These are phyloP conservation scores for Candida lessepsii DNA, from an alignment of 805 yeast species.

Conservation along the genomic window DNA sequence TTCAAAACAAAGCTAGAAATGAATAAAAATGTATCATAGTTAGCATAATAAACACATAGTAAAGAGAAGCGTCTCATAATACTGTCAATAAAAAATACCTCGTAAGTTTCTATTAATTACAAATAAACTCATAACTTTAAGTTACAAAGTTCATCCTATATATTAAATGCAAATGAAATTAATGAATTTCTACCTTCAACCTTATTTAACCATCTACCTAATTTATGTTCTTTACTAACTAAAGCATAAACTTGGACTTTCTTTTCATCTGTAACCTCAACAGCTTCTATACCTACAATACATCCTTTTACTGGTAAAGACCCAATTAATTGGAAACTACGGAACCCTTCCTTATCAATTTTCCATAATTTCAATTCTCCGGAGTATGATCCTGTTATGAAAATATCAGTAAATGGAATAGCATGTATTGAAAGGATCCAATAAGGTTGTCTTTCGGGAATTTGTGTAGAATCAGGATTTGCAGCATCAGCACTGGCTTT, in stretches of 20 bases:
- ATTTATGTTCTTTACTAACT: slow-evolving; percentile 78
- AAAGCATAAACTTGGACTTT: slow-evolving; percentile 57
- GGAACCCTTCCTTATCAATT: slow-evolving; percentile 54
- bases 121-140: too few relatives aligned
- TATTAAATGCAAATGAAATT: slow-evolving; percentile 33
- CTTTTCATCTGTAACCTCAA: slow-evolving; percentile 45
- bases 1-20: too few relatives aligned
- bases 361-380: slow-evolving; percentile 81
- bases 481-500: slow-evolving; percentile 51
- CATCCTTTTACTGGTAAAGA: slow-evolving; percentile 66
- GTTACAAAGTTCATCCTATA: too few relatives aligned
- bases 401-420: slow-evolving; percentile 79
- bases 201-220: slow-evolving; percentile 80
- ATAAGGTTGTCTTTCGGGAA: slow-evolving; percentile 76
- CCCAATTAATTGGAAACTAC: slow-evolving; percentile 59
- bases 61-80: too few relatives aligned
- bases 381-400: slow-evolving; percentile 85
- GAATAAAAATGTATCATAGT: not conserved
- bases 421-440: slow-evolving; percentile 83
- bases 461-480: slow-evolving; percentile 46
- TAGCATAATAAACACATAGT: slow-evolving; percentile 10
- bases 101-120: too few relatives aligned
- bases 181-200: slow-evolving; percentile 70
- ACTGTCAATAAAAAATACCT: too few relatives aligned
- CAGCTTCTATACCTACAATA: slow-evolving; percentile 61